These are phyloP conservation scores for Ulvella scutata DNA, from an alignment of 139 green algal genomes.

Conservation along the genomic window DNA sequence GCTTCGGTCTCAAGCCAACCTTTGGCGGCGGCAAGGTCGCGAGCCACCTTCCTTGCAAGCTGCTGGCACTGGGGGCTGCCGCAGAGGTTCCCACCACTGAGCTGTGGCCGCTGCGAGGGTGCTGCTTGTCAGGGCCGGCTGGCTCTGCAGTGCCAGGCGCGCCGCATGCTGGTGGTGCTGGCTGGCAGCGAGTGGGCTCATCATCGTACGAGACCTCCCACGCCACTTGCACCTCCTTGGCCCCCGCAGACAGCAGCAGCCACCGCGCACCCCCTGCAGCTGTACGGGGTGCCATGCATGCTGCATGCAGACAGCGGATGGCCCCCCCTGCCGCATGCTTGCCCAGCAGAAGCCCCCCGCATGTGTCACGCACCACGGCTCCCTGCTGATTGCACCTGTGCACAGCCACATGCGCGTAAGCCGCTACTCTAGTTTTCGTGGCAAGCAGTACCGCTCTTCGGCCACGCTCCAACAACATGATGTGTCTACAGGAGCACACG, in stretches of 20 bases:
- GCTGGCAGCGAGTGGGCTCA: too few relatives aligned
- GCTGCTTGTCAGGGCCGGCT: too few relatives aligned
- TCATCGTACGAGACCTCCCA: background rate
- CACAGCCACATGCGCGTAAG: too few relatives aligned
- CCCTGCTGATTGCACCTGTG: too few relatives aligned
- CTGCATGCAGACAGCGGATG: background rate
- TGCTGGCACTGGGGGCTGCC: too few relatives aligned
- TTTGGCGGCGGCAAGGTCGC: background rate
- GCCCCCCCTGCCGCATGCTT: background rate
- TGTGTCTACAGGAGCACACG: too few relatives aligned
- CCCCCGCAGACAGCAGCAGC: background rate
- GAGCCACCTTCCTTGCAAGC: too few relatives aligned
- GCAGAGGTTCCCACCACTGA: too few relatives aligned
- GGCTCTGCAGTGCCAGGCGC: background rate
- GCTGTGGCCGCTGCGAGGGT: background rate
- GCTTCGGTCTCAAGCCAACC: background rate
- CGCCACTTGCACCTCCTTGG: background rate
- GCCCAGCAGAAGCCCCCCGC: background rate
- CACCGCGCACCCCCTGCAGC: background rate
- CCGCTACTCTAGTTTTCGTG: too few relatives aligned
- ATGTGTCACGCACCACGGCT: too few relatives aligned
- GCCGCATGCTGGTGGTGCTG: background rate
- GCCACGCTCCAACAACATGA: too few relatives aligned
- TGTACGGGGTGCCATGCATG: background rate
- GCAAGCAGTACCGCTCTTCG: too few relatives aligned